Evolutionary conservation across 805 yeast genomes (phyloP), one percentile per base, ranked within the genome.

Genomic region (Wickerhamomyces subpelliculosus): DNA sequence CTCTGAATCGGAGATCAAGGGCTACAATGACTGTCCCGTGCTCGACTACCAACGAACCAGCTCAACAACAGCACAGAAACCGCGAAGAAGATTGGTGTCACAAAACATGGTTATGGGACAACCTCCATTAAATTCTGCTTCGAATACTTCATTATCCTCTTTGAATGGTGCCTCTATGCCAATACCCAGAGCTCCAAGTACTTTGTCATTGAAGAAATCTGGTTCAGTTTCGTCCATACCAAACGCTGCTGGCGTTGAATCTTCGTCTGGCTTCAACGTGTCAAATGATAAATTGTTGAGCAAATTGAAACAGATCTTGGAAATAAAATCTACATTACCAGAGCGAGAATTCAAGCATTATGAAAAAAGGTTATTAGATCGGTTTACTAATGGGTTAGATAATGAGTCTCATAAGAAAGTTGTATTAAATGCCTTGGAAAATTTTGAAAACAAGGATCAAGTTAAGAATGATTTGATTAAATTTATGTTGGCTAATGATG

Each of bases 401-500:
- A 46, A 47, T 19, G 56, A 54, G 3, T 49, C 52, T 5, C 58
- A 63, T n/a, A 52, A 51, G 34, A 31, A 19, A 3, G 53, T 57
- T 5, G 32, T 65, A 12, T 38, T 56, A 1, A 44, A 51, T n/a
- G 39, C 57, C 14, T 46, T 62, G 5, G 39, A 48, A 2, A 48
- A 52, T 21, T 38, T 39, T 18, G 38, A 49, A 8, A 53, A 59
- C 20, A 52, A 46, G n/a, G 41, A 43, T 2, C 31, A 39, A 13
- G 69, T 62, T 38, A 66, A 65, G 39, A 57, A 49, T 40, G 51
- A 46, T 35, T 64, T 64, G 36, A 68, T 64, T 23, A 61, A 70
- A 23, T 80, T 75, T 64, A 76, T 80, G 75, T 62, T 80, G 60
- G 48, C 60, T 2, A 75, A 78, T 47, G 70, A 67, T 31, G 78